Evolutionary conservation across 1,139 yeast genomes (phyloP).

Genomic region (Yamadazyma siamensis): DNA sequence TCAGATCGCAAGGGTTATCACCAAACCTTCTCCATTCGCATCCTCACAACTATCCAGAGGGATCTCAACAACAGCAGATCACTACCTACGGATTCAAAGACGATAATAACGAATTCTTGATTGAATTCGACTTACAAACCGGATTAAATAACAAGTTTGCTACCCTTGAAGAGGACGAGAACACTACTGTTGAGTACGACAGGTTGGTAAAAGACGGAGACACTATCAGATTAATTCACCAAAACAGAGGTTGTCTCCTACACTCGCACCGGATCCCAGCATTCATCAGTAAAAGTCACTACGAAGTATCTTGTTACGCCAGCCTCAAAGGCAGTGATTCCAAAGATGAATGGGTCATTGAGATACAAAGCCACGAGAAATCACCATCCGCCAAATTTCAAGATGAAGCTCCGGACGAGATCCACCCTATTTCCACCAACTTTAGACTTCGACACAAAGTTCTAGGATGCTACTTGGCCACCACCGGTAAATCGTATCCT

Average conservation of each 20-base stretch:
- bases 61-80: conserved; percentile 70
- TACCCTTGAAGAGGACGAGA: conserved; percentile 27
- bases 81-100: conserved; percentile 78
- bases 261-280: conserved; percentile 62
- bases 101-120: conserved; percentile 58
- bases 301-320: conserved; percentile 73
- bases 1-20: conserved; percentile 70
- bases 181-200: conserved; percentile 21
- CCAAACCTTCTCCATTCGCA: conserved; percentile 75
- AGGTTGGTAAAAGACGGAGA: conserved; percentile 46
- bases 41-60: conserved; percentile 63
- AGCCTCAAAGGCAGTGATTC: conserved; percentile 49
- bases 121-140: conserved; percentile 41
- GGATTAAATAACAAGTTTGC: conserved; percentile 25
- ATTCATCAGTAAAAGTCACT: conserved; percentile 49
- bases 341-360: conserved; percentile 73
- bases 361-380: conserved; percentile 53
- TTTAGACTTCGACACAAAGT: conserved; percentile 60
- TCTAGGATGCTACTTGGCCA: conserved; percentile 70
- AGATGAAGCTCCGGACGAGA: conserved; percentile 29
- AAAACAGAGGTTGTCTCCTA: conserved; percentile 48
- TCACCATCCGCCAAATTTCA: conserved; percentile 51
- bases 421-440: conserved; percentile 71
- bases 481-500: conserved; percentile 70
- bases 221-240: conserved; percentile 54